Conservation (phyloP, 1,284 basidiomycete genomes). For the Agaricales sp. region DNA sequence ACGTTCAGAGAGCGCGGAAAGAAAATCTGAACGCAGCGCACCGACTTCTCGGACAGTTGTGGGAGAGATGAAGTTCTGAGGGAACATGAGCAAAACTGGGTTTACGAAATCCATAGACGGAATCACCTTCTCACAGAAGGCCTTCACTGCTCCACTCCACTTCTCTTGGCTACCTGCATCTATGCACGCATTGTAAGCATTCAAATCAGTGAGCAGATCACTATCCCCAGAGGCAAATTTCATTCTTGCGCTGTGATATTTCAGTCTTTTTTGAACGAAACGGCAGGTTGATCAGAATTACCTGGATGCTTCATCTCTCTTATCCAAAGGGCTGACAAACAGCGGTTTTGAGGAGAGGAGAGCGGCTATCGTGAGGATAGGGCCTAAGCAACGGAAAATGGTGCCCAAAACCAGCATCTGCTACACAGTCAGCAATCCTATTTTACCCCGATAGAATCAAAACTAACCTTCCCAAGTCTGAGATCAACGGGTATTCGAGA, state of each 20-base stretch:
- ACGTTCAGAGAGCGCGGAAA: constrained; percentile 61
- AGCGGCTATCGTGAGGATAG: constrained; percentile 76
- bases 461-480: constrained; percentile 71
- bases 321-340: constrained; percentile 75
- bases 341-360: constrained; percentile 81
- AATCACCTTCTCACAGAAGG: constrained; percentile 72
- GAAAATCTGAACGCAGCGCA: constrained; percentile 71
- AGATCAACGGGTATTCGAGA: constrained; percentile 82
- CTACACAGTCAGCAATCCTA: background rate
- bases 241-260: constrained; percentile 45
- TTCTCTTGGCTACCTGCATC: constrained; percentile 34
- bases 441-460: background rate
- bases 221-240: constrained; percentile 64
- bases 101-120: background rate
- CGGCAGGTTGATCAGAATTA: constrained; percentile 29
- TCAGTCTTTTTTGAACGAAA: constrained; percentile 34
- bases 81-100: constrained; percentile 3
- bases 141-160: constrained; percentile 34
- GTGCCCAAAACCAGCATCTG: constrained; percentile 82
- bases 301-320: constrained; percentile 70
- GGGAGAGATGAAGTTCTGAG: constrained; percentile 74
- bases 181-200: constrained; percentile 66
- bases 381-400: constrained; percentile 72
- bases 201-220: constrained; percentile 77
- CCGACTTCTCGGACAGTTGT: constrained; percentile 76